Percentiles rank a stretch among this genome's conserved stretches.
Evolutionary conservation across 108 stramenopile genomes (phyloP).

Genomic region (Cylindrotheca closterium): DNA sequence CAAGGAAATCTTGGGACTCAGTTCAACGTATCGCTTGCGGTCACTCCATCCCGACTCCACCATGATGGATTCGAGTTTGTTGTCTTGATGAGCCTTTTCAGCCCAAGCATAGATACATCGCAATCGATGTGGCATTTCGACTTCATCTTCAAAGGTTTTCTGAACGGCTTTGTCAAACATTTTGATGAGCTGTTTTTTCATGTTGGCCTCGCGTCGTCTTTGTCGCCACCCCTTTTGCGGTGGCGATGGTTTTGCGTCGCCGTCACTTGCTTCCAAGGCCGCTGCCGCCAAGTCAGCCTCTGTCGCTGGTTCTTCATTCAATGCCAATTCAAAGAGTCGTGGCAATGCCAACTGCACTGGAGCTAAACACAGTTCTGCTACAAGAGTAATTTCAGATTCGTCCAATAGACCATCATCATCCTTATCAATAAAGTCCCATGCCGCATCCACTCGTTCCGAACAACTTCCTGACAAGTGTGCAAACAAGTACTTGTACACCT

Average conservation of each 20-base stretch:
- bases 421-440: slow-evolving; percentile 78
- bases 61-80: slow-evolving; percentile 70
- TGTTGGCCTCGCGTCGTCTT: slow-evolving; percentile 53
- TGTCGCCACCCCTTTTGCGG: slow-evolving; percentile 48
- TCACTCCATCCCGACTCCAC: slow-evolving; percentile 71
- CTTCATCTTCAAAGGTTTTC: slow-evolving; percentile 78
- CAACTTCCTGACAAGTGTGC: slow-evolving; percentile 44
- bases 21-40: slow-evolving; percentile 86
- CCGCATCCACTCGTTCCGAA: slow-evolving; percentile 53
- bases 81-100: slow-evolving; percentile 83
- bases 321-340: slow-evolving; percentile 32
- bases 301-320: slow-evolving; percentile 24
- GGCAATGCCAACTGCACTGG: slow-evolving; percentile 58
- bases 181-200: slow-evolving; percentile 52
- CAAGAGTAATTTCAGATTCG: slow-evolving; percentile 79
- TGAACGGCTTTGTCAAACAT: slow-evolving; percentile 51
- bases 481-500: slow-evolving; percentile 35
- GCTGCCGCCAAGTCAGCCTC: slow-evolving; percentile 21
- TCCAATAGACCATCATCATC: slow-evolving; percentile 83
- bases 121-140: slow-evolving; percentile 83
- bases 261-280: slow-evolving; percentile 1
- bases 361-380: slow-evolving; percentile 53
- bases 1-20: slow-evolving; percentile 79
- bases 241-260: neutral
- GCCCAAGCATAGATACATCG: slow-evolving; percentile 91